These are phyloP conservation scores for Microdochium trichocladiopsis DNA, from an alignment of 2,329 filamentous ascomycete genomes.

Conservation along the genomic window DNA sequence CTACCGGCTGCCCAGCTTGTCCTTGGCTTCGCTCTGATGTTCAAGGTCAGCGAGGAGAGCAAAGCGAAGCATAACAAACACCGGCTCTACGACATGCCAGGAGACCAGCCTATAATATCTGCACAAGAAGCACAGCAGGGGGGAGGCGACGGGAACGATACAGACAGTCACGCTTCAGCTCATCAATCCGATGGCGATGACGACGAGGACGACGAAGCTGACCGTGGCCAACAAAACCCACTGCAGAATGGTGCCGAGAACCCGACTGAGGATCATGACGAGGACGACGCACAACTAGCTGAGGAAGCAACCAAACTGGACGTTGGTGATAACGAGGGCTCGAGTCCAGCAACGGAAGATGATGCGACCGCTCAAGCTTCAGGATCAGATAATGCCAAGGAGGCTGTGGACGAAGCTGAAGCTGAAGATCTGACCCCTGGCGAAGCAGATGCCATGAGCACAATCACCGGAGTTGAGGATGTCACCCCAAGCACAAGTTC, in stretches of 20 bases:
- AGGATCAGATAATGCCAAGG: conserved; percentile 13
- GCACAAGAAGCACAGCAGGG: conserved; percentile 6
- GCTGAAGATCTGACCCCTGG: conserved; percentile 8
- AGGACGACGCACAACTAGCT: conserved; percentile 13
- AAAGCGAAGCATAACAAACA: conserved; percentile 75
- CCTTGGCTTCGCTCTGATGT: conserved; percentile 81
- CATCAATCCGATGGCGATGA: conserved; percentile 11
- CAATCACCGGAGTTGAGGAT: neutral
- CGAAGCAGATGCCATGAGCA: conserved; percentile 9
- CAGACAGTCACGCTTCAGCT: conserved; percentile 5
- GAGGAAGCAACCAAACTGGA: conserved; percentile 14
- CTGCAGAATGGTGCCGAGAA: conserved; percentile 9
- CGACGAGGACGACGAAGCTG: conserved; percentile 17
- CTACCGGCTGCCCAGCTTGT: conserved; percentile 81
- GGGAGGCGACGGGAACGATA: conserved; percentile 16
- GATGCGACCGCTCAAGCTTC: conserved; percentile 16
- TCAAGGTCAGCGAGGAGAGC: conserved; percentile 83
- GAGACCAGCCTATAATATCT: conserved; percentile 2
- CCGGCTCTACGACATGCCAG: conserved; percentile 30
- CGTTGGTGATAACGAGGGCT: conserved; percentile 21
- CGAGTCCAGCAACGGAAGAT: conserved; percentile 17
- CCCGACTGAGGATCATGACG: neutral
- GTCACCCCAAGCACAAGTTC: conserved; percentile 1
- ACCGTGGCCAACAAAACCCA: conserved; percentile 10
- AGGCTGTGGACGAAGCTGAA: conserved; percentile 22